phyloP scores from a whole-genome alignment of 225 moss, liverwort and hornwort genomes.

The Rhytidiadelphus loreus region DNA sequence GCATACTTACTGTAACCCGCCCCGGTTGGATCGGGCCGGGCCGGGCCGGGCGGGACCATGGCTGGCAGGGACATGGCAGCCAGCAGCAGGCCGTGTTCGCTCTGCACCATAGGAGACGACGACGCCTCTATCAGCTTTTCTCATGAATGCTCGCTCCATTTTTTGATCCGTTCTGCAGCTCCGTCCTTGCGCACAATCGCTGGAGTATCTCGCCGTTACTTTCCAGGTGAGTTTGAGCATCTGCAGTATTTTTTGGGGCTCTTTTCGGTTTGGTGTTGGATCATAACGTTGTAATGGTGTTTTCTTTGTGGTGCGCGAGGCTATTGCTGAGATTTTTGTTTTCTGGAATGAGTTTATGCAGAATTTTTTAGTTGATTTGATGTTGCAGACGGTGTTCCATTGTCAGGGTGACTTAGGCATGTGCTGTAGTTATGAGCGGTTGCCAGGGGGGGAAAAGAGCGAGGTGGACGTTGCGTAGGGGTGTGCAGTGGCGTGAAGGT shows the following conservation, averaged over 20 bases:
- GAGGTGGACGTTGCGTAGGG: background rate
- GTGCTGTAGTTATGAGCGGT: slow-evolving; percentile 6
- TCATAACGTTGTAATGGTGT: background rate
- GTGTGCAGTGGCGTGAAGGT: background rate
- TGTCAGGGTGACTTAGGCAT: background rate
- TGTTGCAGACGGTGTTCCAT: background rate
- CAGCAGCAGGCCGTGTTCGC: background rate
- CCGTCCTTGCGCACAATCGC: background rate
- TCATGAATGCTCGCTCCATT: slow-evolving; percentile 8
- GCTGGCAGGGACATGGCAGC: background rate
- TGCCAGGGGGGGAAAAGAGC: background rate
- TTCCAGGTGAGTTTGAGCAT: background rate
- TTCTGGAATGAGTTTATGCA: background rate
- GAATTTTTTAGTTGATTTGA: background rate
- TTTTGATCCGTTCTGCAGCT: background rate
- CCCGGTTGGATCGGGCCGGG: background rate
- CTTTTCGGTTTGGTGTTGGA: background rate
- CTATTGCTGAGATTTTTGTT: background rate
- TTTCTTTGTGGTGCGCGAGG: background rate
- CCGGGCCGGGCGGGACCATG: background rate
- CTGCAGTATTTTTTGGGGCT: background rate
- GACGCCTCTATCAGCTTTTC: background rate
- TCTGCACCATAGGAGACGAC: background rate
- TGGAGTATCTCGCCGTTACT: background rate
- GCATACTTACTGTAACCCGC: background rate